Percentiles rank a stretch among this genome's conserved stretches.
Conservation (phyloP, 2,329 filamentous ascomycete species). For the Emmonsia crescens region DNA sequence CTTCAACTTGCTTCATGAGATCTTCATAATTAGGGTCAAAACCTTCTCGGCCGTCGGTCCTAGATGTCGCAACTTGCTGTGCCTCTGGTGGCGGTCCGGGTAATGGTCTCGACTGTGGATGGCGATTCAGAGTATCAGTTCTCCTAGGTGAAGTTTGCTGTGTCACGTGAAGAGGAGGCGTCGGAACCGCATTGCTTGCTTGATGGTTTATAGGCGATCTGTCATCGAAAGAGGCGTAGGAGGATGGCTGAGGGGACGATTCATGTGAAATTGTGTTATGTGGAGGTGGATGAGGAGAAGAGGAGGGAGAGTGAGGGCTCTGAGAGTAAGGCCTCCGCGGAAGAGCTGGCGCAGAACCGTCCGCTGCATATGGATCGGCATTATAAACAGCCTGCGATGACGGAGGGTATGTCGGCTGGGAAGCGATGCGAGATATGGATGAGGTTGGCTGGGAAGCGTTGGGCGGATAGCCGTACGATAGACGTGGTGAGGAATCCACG, state of each 20-base stretch:
- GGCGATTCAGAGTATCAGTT: slow-evolving; percentile 43
- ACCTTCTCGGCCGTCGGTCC: slow-evolving; percentile 20
- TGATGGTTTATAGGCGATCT: slow-evolving; percentile 17
- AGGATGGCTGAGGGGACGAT: slow-evolving; percentile 3
- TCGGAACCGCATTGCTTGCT: slow-evolving; percentile 32
- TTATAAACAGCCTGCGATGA: slow-evolving; percentile 12
- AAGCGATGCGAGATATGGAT: slow-evolving; percentile 15
- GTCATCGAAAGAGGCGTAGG: slow-evolving; percentile 19
- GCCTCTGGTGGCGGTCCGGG: slow-evolving; percentile 45
- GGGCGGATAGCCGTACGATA: slow-evolving; percentile 20
- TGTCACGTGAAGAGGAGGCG: slow-evolving; percentile 42
- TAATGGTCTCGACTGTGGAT: slow-evolving; percentile 48
- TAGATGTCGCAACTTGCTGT: slow-evolving; percentile 22
- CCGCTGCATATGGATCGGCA: background rate
- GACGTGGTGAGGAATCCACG: slow-evolving; percentile 16
- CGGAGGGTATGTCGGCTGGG: slow-evolving; percentile 3
- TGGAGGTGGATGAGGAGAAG: slow-evolving; percentile 7
- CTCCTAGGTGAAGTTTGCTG: slow-evolving; percentile 41
- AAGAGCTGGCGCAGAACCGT: background rate
- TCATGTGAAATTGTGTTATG: slow-evolving; percentile 1
- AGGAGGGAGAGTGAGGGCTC: background rate
- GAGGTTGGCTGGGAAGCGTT: slow-evolving; percentile 15
- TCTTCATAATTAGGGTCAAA: slow-evolving; percentile 43
- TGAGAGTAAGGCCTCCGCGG: background rate
- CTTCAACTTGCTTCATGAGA: slow-evolving; percentile 47